A percentile compares a stretch with the other conserved stretches of the same genome.
phyloP scores from a whole-genome alignment of 1,139 yeast species.

The Candida sp. region DNA sequence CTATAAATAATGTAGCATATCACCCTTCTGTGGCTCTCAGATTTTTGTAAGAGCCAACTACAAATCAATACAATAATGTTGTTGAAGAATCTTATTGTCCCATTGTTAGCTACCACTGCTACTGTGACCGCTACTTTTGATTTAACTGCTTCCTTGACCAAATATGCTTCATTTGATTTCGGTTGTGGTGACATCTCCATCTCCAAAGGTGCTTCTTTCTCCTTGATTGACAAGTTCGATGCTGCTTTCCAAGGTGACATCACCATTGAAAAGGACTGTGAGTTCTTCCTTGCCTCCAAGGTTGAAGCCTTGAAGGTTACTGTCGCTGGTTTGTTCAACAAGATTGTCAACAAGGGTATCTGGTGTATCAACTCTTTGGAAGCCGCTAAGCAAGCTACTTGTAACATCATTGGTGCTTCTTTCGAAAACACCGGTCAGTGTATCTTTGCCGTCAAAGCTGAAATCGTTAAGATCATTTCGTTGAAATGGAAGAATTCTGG shows the following conservation, averaged over 20 bases:
- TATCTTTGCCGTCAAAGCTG: constrained; percentile 1
- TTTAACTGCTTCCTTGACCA: constrained; percentile 2
- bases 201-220: constrained; percentile 4
- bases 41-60: not conserved
- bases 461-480: not conserved
- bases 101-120: constrained; percentile 3
- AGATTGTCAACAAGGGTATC: constrained; percentile 3
- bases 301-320: constrained; percentile 3
- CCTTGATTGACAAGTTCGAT: constrained; percentile 1
- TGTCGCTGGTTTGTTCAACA: not conserved
- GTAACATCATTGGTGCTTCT: constrained; percentile 4
- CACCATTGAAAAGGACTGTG: constrained; percentile 3
- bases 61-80: constrained; percentile 2
- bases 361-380: constrained; percentile 2
- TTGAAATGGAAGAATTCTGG: not conserved
- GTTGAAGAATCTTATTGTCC: constrained; percentile 3
- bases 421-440: constrained; percentile 4
- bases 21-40: not conserved
- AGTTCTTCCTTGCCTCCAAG: constrained; percentile 4
- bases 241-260: constrained; percentile 4
- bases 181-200: constrained; percentile 6
- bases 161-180: constrained; percentile 4
- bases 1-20: not conserved
- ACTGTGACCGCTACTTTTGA: constrained; percentile 3
- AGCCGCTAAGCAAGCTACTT: not conserved